These are phyloP conservation scores for Pseudopediastrum boryanum DNA, from an alignment of 139 green algal species.

Conservation along the genomic window DNA sequence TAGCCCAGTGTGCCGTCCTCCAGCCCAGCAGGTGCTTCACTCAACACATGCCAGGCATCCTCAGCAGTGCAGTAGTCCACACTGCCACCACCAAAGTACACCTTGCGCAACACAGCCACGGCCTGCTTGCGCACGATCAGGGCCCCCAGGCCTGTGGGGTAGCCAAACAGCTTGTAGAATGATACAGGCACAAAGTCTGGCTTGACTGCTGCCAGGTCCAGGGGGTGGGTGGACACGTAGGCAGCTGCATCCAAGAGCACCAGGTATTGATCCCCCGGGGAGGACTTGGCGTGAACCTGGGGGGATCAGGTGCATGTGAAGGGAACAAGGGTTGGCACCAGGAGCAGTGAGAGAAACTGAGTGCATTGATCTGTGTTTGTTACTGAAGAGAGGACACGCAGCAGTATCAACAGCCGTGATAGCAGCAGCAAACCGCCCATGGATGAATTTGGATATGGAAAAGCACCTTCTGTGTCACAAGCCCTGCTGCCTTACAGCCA, in stretches of 20 bases:
- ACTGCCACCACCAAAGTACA: conserved; percentile 77
- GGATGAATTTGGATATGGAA: background rate
- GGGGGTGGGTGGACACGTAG: conserved; percentile 61
- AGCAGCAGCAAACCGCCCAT: background rate
- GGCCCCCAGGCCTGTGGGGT: conserved; percentile 48
- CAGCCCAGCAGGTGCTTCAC: conserved; percentile 35
- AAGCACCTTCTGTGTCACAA: background rate
- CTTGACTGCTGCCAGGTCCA: conserved; percentile 59
- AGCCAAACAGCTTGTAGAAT: conserved; percentile 71
- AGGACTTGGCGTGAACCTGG: conserved; percentile 33
- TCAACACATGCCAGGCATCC: conserved; percentile 28
- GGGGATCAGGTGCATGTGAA: background rate
- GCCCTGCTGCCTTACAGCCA: background rate
- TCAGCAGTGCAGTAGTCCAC: conserved; percentile 32
- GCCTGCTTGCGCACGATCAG: conserved; percentile 58
- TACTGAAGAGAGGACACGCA: background rate
- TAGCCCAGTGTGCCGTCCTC: conserved; percentile 79
- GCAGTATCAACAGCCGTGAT: background rate
- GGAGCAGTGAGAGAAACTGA: background rate
- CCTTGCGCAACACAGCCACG: conserved; percentile 52
- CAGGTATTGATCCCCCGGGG: conserved; percentile 14
- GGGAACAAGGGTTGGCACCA: background rate
- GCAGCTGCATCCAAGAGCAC: conserved; percentile 77
- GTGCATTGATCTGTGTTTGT: background rate
- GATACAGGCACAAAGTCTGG: conserved; percentile 73